phyloP scores from a whole-genome alignment of 2,329 filamentous ascomycete genomes.

The Penicillium sp. region DNA sequence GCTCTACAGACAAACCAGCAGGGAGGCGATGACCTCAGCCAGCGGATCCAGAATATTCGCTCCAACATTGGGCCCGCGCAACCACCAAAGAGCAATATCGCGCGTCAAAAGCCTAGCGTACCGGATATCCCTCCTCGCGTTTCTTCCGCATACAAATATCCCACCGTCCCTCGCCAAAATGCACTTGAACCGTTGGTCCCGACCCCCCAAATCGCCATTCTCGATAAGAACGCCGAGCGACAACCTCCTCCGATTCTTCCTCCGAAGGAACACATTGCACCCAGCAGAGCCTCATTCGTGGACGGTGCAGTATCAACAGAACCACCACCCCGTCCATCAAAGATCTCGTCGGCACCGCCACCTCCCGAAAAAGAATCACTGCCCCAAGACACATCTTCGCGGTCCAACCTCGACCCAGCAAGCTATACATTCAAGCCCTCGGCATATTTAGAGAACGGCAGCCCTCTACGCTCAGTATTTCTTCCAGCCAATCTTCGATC shows the following conservation, averaged over 20 bases:
- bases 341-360: conserved; percentile 28
- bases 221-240: conserved; percentile 21
- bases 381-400: conserved; percentile 17
- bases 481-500: conserved; percentile 75
- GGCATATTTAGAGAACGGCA: conserved; percentile 87
- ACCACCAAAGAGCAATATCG: conserved; percentile 11
- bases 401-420: conserved; percentile 42
- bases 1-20: conserved; percentile 40
- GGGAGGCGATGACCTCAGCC: conserved; percentile 51
- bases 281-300: conserved; percentile 16
- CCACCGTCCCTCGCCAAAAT: conserved; percentile 45
- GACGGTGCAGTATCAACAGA: conserved; percentile 24
- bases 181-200: conserved; percentile 27
- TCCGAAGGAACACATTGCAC: conserved; percentile 38
- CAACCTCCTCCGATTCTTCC: conserved; percentile 42
- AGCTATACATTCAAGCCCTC: conserved; percentile 81
- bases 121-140: conserved; percentile 21
- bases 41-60: conserved; percentile 57
- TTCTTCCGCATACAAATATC: conserved; percentile 46
- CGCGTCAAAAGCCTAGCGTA: conserved; percentile 14
- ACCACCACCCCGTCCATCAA: conserved; percentile 30
- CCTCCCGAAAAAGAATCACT: conserved; percentile 31
- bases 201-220: conserved; percentile 22
- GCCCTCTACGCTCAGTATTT: conserved; percentile 84
- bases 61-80: conserved; percentile 40